A percentile compares a stretch with the other conserved stretches of the same genome.
Evolutionary conservation across 2,329 filamentous ascomycete species (phyloP).

Genomic region (Alternaria panax): DNA sequence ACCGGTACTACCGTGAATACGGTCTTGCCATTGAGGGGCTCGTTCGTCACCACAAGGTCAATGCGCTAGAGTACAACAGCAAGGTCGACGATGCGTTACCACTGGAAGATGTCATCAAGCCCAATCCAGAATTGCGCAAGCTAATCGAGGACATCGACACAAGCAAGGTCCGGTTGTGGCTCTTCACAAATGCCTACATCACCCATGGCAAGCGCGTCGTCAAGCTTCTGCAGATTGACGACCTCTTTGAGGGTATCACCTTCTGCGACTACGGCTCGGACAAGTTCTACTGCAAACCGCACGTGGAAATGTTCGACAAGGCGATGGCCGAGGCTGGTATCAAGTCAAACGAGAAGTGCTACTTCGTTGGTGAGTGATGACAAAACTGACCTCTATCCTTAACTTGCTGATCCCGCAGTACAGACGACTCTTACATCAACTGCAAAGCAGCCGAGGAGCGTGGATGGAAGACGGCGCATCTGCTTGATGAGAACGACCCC

Average conservation of each 20-base stretch:
- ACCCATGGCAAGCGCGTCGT: conserved; percentile 87
- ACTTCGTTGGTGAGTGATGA: conserved; percentile 79
- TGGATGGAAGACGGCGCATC: conserved; percentile 86
- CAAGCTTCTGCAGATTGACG: conserved; percentile 78
- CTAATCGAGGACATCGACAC: conserved; percentile 84
- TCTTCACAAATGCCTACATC: conserved; percentile 95
- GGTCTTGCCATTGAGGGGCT: conserved; percentile 97
- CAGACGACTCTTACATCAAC: conserved; percentile 88
- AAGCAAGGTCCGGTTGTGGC: conserved; percentile 85
- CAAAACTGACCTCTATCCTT: background rate
- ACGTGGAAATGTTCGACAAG: conserved; percentile 81
- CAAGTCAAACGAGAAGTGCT: conserved; percentile 74
- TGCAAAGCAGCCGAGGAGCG: conserved; percentile 77
- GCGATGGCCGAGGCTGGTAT: conserved; percentile 86
- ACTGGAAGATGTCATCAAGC: conserved; percentile 82
- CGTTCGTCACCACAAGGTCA: conserved; percentile 91
- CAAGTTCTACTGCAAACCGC: conserved; percentile 86
- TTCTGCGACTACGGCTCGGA: conserved; percentile 85
- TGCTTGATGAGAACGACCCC: conserved; percentile 78
- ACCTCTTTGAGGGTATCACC: conserved; percentile 92
- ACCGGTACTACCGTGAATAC: conserved; percentile 94
- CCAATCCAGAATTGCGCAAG: conserved; percentile 74
- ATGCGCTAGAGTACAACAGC: conserved; percentile 91
- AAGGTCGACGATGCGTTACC: conserved; percentile 95
- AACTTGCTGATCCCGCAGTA: conserved; percentile 13